A percentile compares a stretch with the other conserved stretches of the same genome.
Evolutionary conservation across 768 basidiomycete genomes (phyloP).

Genomic region (Auriscalpium vulgare): DNA sequence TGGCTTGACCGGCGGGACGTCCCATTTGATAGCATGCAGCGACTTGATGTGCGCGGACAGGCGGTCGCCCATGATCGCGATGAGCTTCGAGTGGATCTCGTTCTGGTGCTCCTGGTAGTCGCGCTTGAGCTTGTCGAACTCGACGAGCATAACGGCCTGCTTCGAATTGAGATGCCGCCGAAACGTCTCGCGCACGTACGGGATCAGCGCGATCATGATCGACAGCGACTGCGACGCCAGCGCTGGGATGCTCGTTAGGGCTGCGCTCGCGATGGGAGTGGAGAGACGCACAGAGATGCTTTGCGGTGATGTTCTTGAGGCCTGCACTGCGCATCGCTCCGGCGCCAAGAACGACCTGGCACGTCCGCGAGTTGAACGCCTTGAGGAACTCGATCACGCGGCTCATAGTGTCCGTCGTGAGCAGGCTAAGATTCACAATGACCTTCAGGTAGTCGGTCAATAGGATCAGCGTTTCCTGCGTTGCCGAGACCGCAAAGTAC

Average conservation of each 20-base stretch:
- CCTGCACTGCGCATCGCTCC: conserved; percentile 99
- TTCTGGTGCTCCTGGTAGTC: conserved; percentile 99
- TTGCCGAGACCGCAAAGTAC: conserved; percentile 84
- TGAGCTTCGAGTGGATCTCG: conserved; percentile 95
- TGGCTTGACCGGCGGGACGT: conserved; percentile 46
- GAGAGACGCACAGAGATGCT: conserved; percentile 70
- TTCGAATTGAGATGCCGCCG: conserved; percentile 88
- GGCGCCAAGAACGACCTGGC: conserved; percentile 95
- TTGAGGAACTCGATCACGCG: conserved; percentile 93
- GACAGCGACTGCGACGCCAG: conserved; percentile 95
- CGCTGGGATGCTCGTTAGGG: conserved; percentile 37
- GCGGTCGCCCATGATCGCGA: conserved; percentile 97
- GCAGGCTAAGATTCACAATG: conserved; percentile 77
- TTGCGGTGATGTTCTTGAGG: conserved; percentile 96
- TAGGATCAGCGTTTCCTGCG: conserved; percentile 62
- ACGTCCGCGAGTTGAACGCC: conserved; percentile 95
- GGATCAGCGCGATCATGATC: conserved; percentile 88
- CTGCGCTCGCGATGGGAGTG: neutral
- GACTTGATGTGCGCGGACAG: conserved; percentile 78
- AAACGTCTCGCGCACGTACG: conserved; percentile 93
- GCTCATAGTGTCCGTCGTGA: conserved; percentile 94
- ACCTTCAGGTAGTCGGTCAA: conserved; percentile 83
- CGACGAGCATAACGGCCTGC: conserved; percentile 93
- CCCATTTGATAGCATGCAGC: conserved; percentile 79
- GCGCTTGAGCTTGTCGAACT: conserved; percentile 98